phyloP scores from a whole-genome alignment of 371 early-diverging fungal species.

The Rhizopus microsporus region DNA sequence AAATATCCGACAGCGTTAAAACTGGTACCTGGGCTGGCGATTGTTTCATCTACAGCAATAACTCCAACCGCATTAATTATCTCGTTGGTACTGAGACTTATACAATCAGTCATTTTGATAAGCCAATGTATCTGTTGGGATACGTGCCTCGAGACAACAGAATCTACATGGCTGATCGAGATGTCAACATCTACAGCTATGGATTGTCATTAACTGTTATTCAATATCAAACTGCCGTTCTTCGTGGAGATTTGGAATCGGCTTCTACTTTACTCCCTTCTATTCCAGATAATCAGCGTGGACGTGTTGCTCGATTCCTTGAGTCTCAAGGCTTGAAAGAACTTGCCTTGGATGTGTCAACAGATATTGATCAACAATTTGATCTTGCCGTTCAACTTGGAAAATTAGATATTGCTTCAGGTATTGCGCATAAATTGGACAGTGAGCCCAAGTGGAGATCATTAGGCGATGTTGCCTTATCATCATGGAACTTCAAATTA shows the following conservation, averaged over 20 bases:
- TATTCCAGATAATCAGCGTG: constrained; percentile 85
- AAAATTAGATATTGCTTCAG: constrained; percentile 80
- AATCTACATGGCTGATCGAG: constrained; percentile 92
- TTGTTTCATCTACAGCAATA: constrained; percentile 95
- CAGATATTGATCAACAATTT: constrained; percentile 93
- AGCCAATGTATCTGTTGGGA: constrained; percentile 88
- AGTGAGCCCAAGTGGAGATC: constrained; percentile 89
- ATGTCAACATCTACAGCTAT: constrained; percentile 87
- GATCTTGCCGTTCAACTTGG: constrained; percentile 90
- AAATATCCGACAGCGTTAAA: constrained; percentile 86
- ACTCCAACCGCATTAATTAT: constrained; percentile 90
- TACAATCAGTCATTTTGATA: constrained; percentile 94
- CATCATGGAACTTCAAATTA: constrained; percentile 83
- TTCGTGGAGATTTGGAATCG: constrained; percentile 86
- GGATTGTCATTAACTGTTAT: constrained; percentile 90
- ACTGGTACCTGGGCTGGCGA: constrained; percentile 98
- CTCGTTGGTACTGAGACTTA: constrained; percentile 91
- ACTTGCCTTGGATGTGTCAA: constrained; percentile 89
- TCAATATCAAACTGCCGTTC: constrained; percentile 95
- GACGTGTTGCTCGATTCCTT: constrained; percentile 92
- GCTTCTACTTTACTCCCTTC: constrained; percentile 80
- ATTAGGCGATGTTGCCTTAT: constrained; percentile 89
- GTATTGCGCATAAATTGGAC: constrained; percentile 82
- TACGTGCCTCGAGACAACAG: constrained; percentile 94
- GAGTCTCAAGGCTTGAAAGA: constrained; percentile 91